Percentiles rank a stretch among this genome's conserved stretches.
Conservation (phyloP, 148 eudicot species). For the Linanthus parryae region DNA sequence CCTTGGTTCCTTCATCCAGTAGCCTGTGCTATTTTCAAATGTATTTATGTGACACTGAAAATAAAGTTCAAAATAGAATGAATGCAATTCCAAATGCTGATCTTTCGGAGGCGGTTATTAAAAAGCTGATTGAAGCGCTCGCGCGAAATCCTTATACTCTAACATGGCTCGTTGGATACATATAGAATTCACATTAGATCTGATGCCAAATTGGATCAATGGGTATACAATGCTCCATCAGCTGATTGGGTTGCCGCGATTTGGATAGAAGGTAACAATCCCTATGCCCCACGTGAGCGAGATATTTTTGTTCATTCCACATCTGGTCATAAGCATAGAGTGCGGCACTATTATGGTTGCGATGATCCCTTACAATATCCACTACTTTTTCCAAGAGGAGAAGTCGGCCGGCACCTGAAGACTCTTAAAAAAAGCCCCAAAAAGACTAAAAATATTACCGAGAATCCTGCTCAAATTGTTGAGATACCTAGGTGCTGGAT, state of each 20-base stretch:
- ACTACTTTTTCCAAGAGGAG: too few relatives aligned
- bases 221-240: not conserved
- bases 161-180: not conserved
- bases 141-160: not conserved
- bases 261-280: not conserved
- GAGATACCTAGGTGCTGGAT: too few relatives aligned
- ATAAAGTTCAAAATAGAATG: constrained; percentile 1
- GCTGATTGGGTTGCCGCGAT: not conserved
- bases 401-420: too few relatives aligned
- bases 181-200: not conserved
- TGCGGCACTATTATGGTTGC: not conserved
- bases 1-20: not conserved
- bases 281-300: not conserved
- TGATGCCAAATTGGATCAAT: not conserved
- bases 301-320: not conserved
- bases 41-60: not conserved
- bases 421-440: too few relatives aligned
- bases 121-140: not conserved
- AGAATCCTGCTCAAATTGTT: too few relatives aligned
- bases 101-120: not conserved
- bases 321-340: not conserved
- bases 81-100: not conserved
- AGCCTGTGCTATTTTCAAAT: not conserved
- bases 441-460: too few relatives aligned
- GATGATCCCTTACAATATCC: not conserved